Base-by-base conservation (phyloP, 495 filamentous ascomycete genomes). In the Terfezia boudieri region DNA sequence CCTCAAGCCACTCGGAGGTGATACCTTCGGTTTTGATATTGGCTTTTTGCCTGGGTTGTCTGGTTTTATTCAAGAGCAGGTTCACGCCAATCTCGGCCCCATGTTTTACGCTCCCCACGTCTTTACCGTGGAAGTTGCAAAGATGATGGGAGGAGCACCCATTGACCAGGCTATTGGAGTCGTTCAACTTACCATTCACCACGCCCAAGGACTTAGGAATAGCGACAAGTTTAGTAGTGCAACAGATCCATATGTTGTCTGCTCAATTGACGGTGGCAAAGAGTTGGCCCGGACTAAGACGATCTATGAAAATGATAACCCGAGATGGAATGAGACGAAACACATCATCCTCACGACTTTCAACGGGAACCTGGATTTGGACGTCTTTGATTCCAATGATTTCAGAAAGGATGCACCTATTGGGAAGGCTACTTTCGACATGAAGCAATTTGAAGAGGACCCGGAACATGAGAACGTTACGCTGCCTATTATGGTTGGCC, bases 101-200 rank as follows among this genome's bases (percentile, higher is more conserved):
- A 96, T 99, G 80, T 89, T 96, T 82, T 96, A 96, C 61, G 81
- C 78, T 50, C 90, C 90, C 8, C 94, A 96, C 61, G 87, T 65
- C 14, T 99, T 96, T 75, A 93, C 90, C 17, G 85, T 99, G 59
- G 92, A 99, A 63, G 84, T 99, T 54, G 90, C 90, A 53, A 96
- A 99, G 73, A 87, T 99, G 84, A 76, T 99, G 53, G 83, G 89
- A n/a, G 90, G 90, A 56, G 86, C 82, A 52, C 77, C 92, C 0
- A 80, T 96, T 50, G 92, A 99, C 67, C 84, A 90, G 68, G 89
- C 90, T 14, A 92, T 99, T 63, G 90, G 90, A 64, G 86, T 96
- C 22, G 66, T 96, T 51, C 87, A 86, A 14, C 73, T 99, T 56
- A 95, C 87, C 17, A 73, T 99, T 49, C 84, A 96, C 64, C 83